Evolutionary conservation across 805 yeast genomes (phyloP), one percentile per base, ranked within the genome.

Genomic region (Tetrapisispora pingtungensis): DNA sequence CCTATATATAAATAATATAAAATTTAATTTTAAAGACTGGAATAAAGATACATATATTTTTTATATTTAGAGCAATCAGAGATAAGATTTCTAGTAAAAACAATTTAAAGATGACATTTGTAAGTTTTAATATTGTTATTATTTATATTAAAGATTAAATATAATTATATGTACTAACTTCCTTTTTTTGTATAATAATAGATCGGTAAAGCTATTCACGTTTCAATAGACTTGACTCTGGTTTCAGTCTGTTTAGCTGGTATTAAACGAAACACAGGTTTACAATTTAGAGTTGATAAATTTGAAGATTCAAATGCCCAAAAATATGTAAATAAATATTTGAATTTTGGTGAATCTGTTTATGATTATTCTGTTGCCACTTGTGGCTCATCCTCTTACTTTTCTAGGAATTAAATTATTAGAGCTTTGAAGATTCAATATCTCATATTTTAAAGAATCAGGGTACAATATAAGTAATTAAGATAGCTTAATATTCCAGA

Each of bases 261-360:
- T 1, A 74, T 84, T 37, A 81, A 78, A 61, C 74, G 85, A 60
- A 77, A 75, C 52, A 77, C 90, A 1, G 90, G 93, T 0, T 65
- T 83, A 24, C 73, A 77, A 1, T 79, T 81, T 31, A 75, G 81
- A 54, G 50, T 75, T 12, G 75, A 74, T 12, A 38, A 63, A 1
- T 55, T 79, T n/a, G 64, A 65, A 12, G 69, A 71, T 44, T 64
- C 67, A 17, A 74, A 74, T 7, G 62, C 75, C 5, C 72, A 71
- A 50, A 66, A 68, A 33, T 79, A 78, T 53, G 68, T 81, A 5
- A 66, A 67, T 31, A 81, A 78, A 58, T 93, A 89, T 59, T 71
- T 93, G 49, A 83, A 78, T 42, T 59, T 81, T 26, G 98, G 98
- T n/a, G 98, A 93, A 57, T 78, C 79, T 62, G 66, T 83, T 2